Evolutionary conservation across 140 eudicot genomes (phyloP).

Genomic region (Bidens hawaiensis): DNA sequence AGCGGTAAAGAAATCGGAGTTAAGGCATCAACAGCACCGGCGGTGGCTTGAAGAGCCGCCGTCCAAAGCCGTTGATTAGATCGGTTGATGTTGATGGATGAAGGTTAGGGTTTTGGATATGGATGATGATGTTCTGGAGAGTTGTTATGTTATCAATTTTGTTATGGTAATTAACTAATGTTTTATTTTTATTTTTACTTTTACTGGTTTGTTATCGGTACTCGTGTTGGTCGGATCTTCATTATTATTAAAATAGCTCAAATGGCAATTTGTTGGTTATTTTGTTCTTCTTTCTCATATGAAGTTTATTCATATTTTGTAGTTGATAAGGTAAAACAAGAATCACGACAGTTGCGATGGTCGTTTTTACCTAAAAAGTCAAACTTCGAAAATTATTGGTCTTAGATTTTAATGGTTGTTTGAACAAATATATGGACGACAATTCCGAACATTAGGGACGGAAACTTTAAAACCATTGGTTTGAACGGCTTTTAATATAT

Average conservation of each 20-base stretch:
- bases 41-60: conserved; percentile 34
- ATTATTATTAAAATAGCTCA: background rate
- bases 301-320: background rate
- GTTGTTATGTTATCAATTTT: background rate
- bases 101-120: conserved; percentile 25
- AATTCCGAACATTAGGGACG: too few species aligned
- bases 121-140: conserved; percentile 1
- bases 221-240: conserved; percentile 12
- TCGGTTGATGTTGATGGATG: too few species aligned
- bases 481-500: too few species aligned
- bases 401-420: too few species aligned
- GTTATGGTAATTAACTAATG: background rate
- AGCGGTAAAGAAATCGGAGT: conserved; percentile 36
- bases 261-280: background rate
- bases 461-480: too few species aligned
- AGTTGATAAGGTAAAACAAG: background rate
- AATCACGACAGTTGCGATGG: too few species aligned
- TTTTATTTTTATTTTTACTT: background rate
- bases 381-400: too few species aligned
- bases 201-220: background rate
- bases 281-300: background rate
- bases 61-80: conserved; percentile 33
- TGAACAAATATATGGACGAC: too few species aligned
- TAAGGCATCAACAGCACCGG: conserved; percentile 35
- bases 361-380: too few species aligned